Base-by-base conservation (phyloP, 805 yeast species). In the Zygosaccharomyces pseudorouxii region DNA sequence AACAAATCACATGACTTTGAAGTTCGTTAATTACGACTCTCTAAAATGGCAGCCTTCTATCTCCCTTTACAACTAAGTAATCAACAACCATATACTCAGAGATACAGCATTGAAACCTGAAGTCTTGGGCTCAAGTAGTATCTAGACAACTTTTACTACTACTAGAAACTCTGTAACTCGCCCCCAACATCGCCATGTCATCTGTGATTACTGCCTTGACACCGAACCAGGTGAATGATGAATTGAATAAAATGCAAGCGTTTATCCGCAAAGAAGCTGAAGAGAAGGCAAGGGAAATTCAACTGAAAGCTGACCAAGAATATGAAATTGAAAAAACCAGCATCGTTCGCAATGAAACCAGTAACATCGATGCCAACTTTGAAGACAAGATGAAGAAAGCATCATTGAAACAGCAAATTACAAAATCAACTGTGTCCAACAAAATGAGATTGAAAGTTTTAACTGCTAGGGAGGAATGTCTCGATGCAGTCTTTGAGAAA, bases 201-300 rank as follows among this genome's bases (percentile, higher is more conserved):
- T 57, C 71, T 43, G 57, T 69, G 29, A 65, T 65, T 41, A 62
- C 68, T 27, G 60, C 70, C 31, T 53, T 66, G 43, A 64, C 69
- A 11, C 69, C 70, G 16, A 59, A 57, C 46, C 65, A 90, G 89
- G 98, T 92, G 59, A 89, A 86, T 65, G 89, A 89, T 60, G 99
- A 93, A 76, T 86, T 93, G 71, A 83, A 84, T 69, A 93, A 93
- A 77, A 93, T 93, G 97, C 96, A 92, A 69, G 90, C 95, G 67
- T 93, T 93, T 82, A 93, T 93, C 79, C 88, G 86, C 74, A 93
- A 92, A 80, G 99, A 93, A 75, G 99, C 99, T 35, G 95, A 90
- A 64, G 99, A 93, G 71, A 93, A 93, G 75, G 97, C 98, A 58
- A 88, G 87, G 69, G 99, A 93, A 72, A 89, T 93, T 65, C 83